Evolutionary conservation across 1,284 basidiomycete genomes (phyloP), one percentile per base, ranked within the genome.

Genomic region (Melampsora abietis-canadensis): DNA sequence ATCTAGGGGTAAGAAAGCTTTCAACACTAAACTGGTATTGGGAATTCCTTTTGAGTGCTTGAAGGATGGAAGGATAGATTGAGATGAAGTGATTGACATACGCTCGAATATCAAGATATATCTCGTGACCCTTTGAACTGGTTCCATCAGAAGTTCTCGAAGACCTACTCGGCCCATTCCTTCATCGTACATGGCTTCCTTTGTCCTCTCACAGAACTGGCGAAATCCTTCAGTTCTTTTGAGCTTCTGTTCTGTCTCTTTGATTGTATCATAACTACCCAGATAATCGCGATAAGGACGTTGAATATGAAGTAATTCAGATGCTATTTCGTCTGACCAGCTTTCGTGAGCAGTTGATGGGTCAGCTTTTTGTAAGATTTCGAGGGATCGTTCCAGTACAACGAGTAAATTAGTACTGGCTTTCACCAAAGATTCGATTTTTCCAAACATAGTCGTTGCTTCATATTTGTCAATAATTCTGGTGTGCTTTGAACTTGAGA

Each of bases 61-160:
- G 19, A 48, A 14, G 8, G 27, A 63, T 24, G 60, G 31, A 40
- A 66, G n/a, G 51, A 40, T 78, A 40, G 81, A 76, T 44, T 79
- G 76, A 59, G 77, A 76, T 34, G 21, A 48, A 40, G 31, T 34
- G 24, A 21, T 7, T 10, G 4, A 77, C 82, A 72, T 76, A 83
- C 85, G 89, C 77, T 92, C 89, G 82, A 97, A 92, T 77, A 99
- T 86, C 30, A 99, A 85, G 1, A 92, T 96, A 83, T 98, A 98
- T 74, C 95, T 86, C 0, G 96, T 94, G 77, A 98, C 92, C 34
- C 96, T 89, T 82, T 99, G 96, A n/a, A 98, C 92, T n/a, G 96
- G 96, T 80, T 98, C 96, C 88, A 98, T 97, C 57, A 99, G 85
- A 57, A 99, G 87, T 82, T 98, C 95, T 24, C 92, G 88, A 54